phyloP scores from a whole-genome alignment of 1,284 basidiomycete species.

The Ganoderma lucidum region DNA sequence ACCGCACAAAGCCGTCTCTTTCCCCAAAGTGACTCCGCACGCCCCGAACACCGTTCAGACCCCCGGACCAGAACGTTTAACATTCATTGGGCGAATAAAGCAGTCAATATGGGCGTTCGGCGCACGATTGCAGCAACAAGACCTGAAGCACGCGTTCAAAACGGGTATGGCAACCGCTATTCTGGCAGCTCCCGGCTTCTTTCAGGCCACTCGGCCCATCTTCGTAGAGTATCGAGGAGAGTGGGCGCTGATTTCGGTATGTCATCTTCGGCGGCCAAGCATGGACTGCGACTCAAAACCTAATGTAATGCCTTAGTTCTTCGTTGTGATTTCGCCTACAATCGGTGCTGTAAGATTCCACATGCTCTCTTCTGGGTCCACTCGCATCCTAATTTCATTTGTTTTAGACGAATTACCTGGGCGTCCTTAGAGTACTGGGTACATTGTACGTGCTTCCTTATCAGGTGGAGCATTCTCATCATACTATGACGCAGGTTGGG shows the following conservation, averaged over 20 bases:
- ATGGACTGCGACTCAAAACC: background rate
- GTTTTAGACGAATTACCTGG: constrained; percentile 81
- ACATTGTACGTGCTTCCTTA: constrained; percentile 68
- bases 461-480: background rate
- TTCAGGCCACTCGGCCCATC: constrained; percentile 76
- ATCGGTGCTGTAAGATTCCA: constrained; percentile 74
- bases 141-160: constrained; percentile 91
- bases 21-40: constrained; percentile 85
- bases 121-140: constrained; percentile 73
- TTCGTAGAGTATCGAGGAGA: constrained; percentile 90
- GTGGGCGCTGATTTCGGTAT: constrained; percentile 93
- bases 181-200: constrained; percentile 87
- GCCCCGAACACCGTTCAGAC: constrained; percentile 88
- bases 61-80: constrained; percentile 66
- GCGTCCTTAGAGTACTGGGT: constrained; percentile 80
- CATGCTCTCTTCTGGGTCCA: constrained; percentile 9
- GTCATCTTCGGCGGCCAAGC: constrained; percentile 36
- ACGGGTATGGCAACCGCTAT: constrained; percentile 84
- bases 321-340: constrained; percentile 90
- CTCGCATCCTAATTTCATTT: constrained; percentile 23
- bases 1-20: constrained; percentile 69
- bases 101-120: constrained; percentile 82
- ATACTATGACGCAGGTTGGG: constrained; percentile 68
- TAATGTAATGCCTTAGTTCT: constrained; percentile 59
- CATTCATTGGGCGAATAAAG: constrained; percentile 65